These are phyloP conservation scores for Chenopodium suecicum DNA, from an alignment of 148 eudicot genomes.

Conservation along the genomic window DNA sequence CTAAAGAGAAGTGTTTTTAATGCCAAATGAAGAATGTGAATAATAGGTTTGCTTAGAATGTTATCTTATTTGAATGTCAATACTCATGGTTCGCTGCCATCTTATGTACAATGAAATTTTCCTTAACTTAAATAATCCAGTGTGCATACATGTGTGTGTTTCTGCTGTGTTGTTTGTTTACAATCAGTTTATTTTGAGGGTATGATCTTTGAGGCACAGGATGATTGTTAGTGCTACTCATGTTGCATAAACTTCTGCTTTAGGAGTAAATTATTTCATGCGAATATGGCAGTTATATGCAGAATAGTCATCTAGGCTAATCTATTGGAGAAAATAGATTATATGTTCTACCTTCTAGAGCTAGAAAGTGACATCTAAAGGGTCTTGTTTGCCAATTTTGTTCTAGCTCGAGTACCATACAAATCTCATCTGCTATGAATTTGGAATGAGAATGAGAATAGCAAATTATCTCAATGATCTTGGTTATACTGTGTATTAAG, in stretches of 20 bases:
- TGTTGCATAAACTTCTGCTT: neutral
- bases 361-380: neutral
- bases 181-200: neutral
- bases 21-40: neutral
- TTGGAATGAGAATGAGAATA: too few relatives aligned
- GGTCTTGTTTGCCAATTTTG: neutral
- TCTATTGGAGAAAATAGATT: neutral
- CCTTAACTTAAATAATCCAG: neutral
- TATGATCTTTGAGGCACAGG: neutral
- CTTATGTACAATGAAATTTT: neutral
- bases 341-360: neutral
- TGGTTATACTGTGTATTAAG: neutral
- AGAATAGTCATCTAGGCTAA: neutral
- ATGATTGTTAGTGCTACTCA: neutral
- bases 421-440: too few relatives aligned
- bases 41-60: neutral
- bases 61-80: too few relatives aligned
- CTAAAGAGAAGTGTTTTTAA: too few relatives aligned
- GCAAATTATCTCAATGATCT: neutral
- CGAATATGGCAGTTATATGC: constrained; percentile 5
- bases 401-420: neutral
- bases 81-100: neutral
- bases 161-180: neutral
- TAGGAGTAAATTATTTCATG: neutral
- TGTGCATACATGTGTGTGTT: neutral